phyloP scores from a whole-genome alignment of 1,139 yeast species.

The Geotrichum candidum region DNA sequence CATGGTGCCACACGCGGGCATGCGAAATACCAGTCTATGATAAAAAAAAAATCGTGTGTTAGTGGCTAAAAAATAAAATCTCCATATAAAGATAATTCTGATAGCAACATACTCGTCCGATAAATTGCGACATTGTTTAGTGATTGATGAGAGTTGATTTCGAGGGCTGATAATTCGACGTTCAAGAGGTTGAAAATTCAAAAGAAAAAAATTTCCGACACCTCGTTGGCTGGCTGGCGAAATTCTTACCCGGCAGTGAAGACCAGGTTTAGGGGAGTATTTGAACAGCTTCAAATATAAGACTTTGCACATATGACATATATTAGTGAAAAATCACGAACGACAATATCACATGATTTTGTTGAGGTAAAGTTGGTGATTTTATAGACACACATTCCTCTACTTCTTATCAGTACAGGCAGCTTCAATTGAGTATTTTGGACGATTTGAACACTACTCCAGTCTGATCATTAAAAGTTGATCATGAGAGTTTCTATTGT shows the following conservation, averaged over 20 bases:
- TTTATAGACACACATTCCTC: too few species aligned
- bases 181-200: not conserved
- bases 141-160: not conserved
- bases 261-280: not conserved
- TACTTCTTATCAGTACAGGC: too few species aligned
- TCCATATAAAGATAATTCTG: not conserved
- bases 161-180: not conserved
- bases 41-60: not conserved
- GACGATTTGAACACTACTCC: too few species aligned
- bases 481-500: not conserved
- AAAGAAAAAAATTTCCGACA: not conserved
- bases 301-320: not conserved
- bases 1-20: slow-evolving; percentile 92
- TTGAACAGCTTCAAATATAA: not conserved
- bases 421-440: too few species aligned
- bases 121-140: slow-evolving; percentile 35
- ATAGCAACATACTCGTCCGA: slow-evolving; percentile 34
- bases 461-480: not conserved
- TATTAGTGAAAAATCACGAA: not conserved
- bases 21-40: slow-evolving; percentile 59
- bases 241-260: not conserved
- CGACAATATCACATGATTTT: not conserved
- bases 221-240: not conserved
- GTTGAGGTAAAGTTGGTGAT: not conserved
- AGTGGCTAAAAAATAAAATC: not conserved